Base-by-base conservation (phyloP, 352 stramenopile species). In the Phytophthora nicotianae region DNA sequence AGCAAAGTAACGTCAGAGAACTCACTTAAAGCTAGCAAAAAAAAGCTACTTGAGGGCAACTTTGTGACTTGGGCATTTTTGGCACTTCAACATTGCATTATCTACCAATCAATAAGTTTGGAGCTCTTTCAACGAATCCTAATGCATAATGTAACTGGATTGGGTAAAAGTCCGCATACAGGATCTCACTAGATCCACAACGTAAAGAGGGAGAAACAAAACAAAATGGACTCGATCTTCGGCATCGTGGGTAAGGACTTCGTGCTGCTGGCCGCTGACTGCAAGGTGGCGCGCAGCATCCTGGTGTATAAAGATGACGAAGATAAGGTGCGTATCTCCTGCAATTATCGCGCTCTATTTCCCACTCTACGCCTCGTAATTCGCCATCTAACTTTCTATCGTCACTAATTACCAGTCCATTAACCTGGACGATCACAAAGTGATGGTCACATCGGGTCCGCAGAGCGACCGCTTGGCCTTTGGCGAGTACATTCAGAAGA, bases 231-330 rank as follows among this genome's bases (percentile, higher is more conserved):
- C 68, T 94, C 86, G 65, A 80, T 93, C 62, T 95, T 96, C 64
- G 88, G 88, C 50, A 84, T 96, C 72, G 88, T 96, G 37, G 88
- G 88, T 50, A 96, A 96, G 69, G 88, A 95, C 64, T 97, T 97
- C 70, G 90, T 97, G 68, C 79, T 97, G 59, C 72, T 97, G 48
- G 91, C 86, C 5, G 91, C 90, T 14, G 91, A 97, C 77, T 87
- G 83, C 58, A 96, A 97, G 65, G 88, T 96, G 32, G 90, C 60
- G 62, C 89, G 89, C 59, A 97, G 90, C 26, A 97, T 97, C 62
- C 74, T 97, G 48, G 90, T 97, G 46, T 97, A 97, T 82, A 96
- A 97, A 65, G 91, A 94, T 58, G 87, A 97, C 56, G 83, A 96
- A 72, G 91, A 97, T 68, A 97, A 97, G 80, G 91, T 97, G 63